phyloP scores from a whole-genome alignment of 257 asterid species.

The Nicotiana undulata region DNA sequence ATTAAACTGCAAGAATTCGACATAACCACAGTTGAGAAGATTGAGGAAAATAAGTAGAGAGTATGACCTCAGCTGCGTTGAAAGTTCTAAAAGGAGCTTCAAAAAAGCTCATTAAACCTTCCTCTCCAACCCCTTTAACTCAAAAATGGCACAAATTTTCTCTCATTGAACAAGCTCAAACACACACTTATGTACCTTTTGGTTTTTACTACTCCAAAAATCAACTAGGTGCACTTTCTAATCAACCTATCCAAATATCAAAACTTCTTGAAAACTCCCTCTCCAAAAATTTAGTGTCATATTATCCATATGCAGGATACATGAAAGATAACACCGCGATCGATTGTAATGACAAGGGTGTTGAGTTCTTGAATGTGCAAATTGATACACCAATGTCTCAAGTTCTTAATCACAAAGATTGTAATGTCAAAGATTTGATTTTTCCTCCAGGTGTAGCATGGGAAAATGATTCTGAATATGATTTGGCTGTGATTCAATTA shows the following conservation, averaged over 20 bases:
- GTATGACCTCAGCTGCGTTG: background rate
- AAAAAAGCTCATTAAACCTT: background rate
- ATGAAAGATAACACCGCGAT: background rate
- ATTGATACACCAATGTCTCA: conserved; percentile 2
- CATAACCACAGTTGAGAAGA: background rate
- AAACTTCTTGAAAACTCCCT: background rate
- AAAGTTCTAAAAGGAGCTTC: background rate
- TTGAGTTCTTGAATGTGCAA: background rate
- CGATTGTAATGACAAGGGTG: background rate
- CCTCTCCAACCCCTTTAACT: background rate
- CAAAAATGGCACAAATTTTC: background rate
- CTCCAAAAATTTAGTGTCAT: background rate
- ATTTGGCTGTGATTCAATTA: background rate
- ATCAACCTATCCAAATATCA: background rate
- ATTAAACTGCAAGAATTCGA: background rate
- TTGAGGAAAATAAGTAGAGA: background rate
- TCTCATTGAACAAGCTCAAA: background rate
- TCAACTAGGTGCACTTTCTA: background rate
- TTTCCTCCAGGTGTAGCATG: background rate
- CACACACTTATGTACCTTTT: background rate
- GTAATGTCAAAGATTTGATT: background rate
- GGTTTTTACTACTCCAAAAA: background rate
- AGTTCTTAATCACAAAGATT: background rate
- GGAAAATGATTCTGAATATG: background rate
- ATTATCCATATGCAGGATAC: background rate